These are phyloP conservation scores for Trichothecium sympodiale DNA, from an alignment of 2,329 filamentous ascomycete genomes.

Conservation along the genomic window DNA sequence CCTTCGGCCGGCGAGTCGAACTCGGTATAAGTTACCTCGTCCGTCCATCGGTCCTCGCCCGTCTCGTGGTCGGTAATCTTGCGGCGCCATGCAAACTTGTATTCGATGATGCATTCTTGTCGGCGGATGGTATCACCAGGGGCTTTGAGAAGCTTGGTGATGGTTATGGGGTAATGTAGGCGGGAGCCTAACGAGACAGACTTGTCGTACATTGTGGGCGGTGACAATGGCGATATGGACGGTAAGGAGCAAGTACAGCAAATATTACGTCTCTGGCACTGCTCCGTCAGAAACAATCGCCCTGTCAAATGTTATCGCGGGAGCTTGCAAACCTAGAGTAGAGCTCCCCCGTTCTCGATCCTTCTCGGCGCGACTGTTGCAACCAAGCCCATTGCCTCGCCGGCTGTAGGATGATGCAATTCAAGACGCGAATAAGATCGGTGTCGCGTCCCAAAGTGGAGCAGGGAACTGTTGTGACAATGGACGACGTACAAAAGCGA, in stretches of 20 bases:
- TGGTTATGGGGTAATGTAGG: conserved; percentile 86
- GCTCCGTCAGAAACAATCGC: background rate
- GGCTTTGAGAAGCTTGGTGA: conserved; percentile 71
- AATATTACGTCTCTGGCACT: background rate
- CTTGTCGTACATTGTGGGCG: conserved; percentile 24
- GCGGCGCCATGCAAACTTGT: conserved; percentile 73
- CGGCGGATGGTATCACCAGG: conserved; percentile 66
- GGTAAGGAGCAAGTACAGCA: no score
- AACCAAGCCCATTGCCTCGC: conserved; percentile 24
- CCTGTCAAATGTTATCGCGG: background rate
- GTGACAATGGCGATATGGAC: no score
- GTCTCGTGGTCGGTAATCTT: conserved; percentile 33
- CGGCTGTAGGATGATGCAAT: no score
- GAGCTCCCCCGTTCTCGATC: conserved; percentile 18
- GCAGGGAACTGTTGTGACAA: background rate
- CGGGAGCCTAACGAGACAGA: conserved; percentile 42
- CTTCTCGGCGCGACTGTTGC: conserved; percentile 14
- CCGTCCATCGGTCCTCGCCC: conserved; percentile 49
- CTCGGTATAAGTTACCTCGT: conserved; percentile 59
- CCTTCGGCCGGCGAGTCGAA: conserved; percentile 83
- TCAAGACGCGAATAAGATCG: background rate
- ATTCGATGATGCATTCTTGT: conserved; percentile 71
- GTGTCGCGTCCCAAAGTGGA: no score
- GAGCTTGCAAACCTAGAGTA: conserved; percentile 13
- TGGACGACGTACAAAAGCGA: no score